These are phyloP conservation scores for Tuber melanosporum DNA, from an alignment of 495 filamentous ascomycete species.

Conservation along the genomic window DNA sequence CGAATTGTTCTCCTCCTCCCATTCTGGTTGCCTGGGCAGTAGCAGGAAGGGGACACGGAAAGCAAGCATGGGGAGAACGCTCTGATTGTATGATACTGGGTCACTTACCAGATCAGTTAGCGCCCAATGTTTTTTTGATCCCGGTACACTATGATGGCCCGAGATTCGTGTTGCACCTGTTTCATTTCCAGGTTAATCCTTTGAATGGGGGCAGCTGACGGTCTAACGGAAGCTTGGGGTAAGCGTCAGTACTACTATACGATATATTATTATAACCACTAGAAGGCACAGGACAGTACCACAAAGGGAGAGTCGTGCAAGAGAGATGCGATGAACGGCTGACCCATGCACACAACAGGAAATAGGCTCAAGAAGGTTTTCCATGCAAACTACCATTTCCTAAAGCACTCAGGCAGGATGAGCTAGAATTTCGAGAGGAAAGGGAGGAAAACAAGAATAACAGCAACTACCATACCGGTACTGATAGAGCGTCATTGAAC, in stretches of 20 bases:
- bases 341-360: neutral
- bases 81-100: neutral
- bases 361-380: neutral
- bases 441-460: neutral
- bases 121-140: neutral
- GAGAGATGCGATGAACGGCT: neutral
- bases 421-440: neutral
- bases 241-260: neutral
- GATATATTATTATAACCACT: neutral
- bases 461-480: neutral
- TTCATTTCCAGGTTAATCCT: neutral
- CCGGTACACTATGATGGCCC: neutral
- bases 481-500: neutral
- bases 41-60: neutral
- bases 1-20: neutral
- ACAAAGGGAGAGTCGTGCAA: neutral
- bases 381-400: neutral
- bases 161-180: neutral
- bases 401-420: neutral
- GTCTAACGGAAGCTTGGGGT: neutral
- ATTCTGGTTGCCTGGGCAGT: neutral
- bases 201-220: neutral
- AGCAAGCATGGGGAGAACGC: neutral
- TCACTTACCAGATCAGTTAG: neutral
- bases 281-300: neutral